Conservation (phyloP, 2,329 filamentous ascomycete species). For the Aspergillus uvarum region DNA sequence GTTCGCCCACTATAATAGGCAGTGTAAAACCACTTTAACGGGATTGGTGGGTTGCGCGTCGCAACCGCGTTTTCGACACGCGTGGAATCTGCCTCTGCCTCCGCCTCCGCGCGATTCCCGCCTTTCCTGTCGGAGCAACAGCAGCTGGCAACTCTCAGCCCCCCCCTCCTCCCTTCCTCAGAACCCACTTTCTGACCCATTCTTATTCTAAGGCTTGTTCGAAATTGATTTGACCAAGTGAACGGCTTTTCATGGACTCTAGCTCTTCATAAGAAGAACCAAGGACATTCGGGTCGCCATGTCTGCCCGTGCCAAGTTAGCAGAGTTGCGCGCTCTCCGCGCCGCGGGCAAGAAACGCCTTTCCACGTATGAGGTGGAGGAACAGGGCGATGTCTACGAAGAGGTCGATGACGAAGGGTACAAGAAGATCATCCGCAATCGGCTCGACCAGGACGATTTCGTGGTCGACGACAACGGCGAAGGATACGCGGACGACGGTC, state of each 20-base stretch:
- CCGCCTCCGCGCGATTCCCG: constrained; percentile 18
- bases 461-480: constrained; percentile 98
- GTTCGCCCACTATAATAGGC: not conserved
- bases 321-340: constrained; percentile 79
- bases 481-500: constrained; percentile 91
- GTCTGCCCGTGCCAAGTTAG: constrained; percentile 46
- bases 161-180: constrained; percentile 11
- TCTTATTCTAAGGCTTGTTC: constrained; percentile 6
- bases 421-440: constrained; percentile 88
- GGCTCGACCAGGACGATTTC: constrained; percentile 93
- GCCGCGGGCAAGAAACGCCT: constrained; percentile 89
- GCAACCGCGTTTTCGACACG: constrained; percentile 24
- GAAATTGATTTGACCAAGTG: not conserved
- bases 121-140: constrained; percentile 5
- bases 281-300: constrained; percentile 21
- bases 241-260: constrained; percentile 6
- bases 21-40: constrained; percentile 23
- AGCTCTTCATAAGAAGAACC: not conserved
- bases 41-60: constrained; percentile 25
- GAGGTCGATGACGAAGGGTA: constrained; percentile 96
- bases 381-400: constrained; percentile 85
- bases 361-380: constrained; percentile 80
- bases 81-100: constrained; percentile 1
- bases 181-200: constrained; percentile 3
- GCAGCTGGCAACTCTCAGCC: constrained; percentile 6